Evolutionary conservation across 225 moss, liverwort and hornwort species (phyloP), one percentile per base, ranked within the genome.

Genomic region (Sphagnum contortum): DNA sequence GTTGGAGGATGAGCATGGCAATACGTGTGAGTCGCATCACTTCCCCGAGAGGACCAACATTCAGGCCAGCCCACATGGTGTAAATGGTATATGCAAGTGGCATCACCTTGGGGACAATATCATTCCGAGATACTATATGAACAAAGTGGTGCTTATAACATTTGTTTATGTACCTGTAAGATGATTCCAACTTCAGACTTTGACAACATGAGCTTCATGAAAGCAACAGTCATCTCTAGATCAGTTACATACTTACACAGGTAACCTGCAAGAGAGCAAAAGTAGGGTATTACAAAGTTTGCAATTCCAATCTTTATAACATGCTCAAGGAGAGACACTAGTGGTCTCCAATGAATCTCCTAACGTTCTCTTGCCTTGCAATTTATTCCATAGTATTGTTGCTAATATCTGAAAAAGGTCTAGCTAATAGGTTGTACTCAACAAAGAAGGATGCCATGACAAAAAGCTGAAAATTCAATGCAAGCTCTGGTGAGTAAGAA

Each of bases 41-140:
- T 57, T 98, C 96, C n/a, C 85, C 77, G 54, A 92, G 75, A 0
- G 96, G 96, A 0, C 96, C 96, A 29, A 84, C 89, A 6, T 93
- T 79, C 49, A 98, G 80, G 2, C 96, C 96, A 0, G 92, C 90
- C 88, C 89, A 98, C 12, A 89, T 73, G 0, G 90, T 90, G 80
- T 98, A 98, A 29, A 98, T 82, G 14, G 93, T 98, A 51, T 87
- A 98, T 0, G 92, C 92, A 60, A 98, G 83, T 0, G 96, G 96
- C 96, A 98, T 98, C 62, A 98, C 78, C 64, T 98, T 98, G 5
- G 96, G 96, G 6, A 98, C 96, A 12, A 98, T 98, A 61, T 98
- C 96, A 55, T 92, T 98, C 12, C 96, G 81, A 13, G 96, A 98
- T 6, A 98, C 96, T 0, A 98, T 84, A 67, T 98, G 96, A 13